phyloP scores from a whole-genome alignment of 257 asterid genomes.

The Capsicum chinense region DNA sequence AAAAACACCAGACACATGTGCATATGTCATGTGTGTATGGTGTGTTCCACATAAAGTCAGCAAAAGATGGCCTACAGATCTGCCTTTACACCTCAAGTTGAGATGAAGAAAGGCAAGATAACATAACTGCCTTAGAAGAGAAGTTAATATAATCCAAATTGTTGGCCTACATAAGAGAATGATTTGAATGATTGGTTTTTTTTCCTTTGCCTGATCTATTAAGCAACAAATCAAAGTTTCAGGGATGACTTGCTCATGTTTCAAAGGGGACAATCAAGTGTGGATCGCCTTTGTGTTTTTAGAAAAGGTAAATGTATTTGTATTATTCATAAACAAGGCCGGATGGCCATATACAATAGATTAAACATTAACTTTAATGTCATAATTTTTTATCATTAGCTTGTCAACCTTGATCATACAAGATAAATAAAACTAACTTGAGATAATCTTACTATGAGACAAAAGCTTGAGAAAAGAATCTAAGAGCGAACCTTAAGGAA shows the following conservation, averaged over 20 bases:
- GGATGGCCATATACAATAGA: too few relatives aligned
- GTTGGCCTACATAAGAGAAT: not conserved
- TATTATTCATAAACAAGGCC: too few relatives aligned
- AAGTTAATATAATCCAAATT: not conserved
- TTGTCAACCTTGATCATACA: not conserved
- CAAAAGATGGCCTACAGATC: not conserved
- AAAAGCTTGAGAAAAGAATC: not conserved
- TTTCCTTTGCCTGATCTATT: not conserved
- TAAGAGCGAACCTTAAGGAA: too few relatives aligned
- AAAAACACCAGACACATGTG: too few relatives aligned
- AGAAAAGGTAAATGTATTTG: too few relatives aligned
- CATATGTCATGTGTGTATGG: not conserved
- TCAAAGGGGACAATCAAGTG: not conserved
- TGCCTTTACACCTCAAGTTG: slow-evolving; percentile 28
- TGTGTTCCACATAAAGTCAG: not conserved
- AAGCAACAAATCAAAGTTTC: not conserved
- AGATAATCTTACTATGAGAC: not conserved
- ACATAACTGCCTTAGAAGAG: not conserved
- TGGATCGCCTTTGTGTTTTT: not conserved
- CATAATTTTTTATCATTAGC: not conserved
- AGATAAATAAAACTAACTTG: not conserved
- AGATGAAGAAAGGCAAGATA: not conserved
- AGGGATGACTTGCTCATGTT: not conserved
- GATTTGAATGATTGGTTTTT: not conserved
- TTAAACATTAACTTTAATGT: not conserved